Evolutionary conservation across 805 yeast species (phyloP).

Genomic region (Wickerhamomyces subpelliculosus): DNA sequence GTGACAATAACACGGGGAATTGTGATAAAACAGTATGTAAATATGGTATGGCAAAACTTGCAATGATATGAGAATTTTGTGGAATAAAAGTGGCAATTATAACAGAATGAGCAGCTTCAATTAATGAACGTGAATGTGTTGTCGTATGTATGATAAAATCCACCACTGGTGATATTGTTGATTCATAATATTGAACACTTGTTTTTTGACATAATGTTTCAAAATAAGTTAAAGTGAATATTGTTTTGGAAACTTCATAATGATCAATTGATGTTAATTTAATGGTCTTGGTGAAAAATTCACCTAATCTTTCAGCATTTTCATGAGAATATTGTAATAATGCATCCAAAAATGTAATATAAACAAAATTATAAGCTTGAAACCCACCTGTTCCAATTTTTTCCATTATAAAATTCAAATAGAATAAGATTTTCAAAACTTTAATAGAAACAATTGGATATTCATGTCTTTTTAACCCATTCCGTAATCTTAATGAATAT

Average conservation of each 20-base stretch:
- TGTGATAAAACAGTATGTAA: constrained; percentile 41
- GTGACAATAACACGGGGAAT: constrained; percentile 49
- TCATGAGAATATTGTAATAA: constrained; percentile 23
- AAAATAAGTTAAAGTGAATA: constrained; percentile 25
- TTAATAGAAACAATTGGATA: constrained; percentile 20
- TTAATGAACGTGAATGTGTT: constrained; percentile 22
- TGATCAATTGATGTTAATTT: constrained; percentile 14
- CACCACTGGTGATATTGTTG: constrained; percentile 24
- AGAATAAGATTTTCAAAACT: constrained; percentile 34
- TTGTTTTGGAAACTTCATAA: constrained; percentile 21
- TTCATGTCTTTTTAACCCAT: constrained; percentile 9
- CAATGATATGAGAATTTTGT: constrained; percentile 15
- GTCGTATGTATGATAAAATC: constrained; percentile 12
- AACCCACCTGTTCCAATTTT: constrained; percentile 60
- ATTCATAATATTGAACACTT: constrained; percentile 29
- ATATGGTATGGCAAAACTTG: constrained; percentile 30
- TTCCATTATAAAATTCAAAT: constrained; percentile 40
- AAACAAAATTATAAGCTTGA: constrained; percentile 55
- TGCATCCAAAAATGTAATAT: constrained; percentile 40
- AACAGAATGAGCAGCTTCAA: constrained; percentile 65
- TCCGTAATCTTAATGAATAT: constrained; percentile 25
- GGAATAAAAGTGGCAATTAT: constrained; percentile 29
- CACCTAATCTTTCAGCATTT: constrained; percentile 22
- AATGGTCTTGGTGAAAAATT: constrained; percentile 22
- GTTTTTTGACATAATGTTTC: constrained; percentile 24